phyloP scores from a whole-genome alignment of 2,329 filamentous ascomycete species.

The Cordyceps militaris region DNA sequence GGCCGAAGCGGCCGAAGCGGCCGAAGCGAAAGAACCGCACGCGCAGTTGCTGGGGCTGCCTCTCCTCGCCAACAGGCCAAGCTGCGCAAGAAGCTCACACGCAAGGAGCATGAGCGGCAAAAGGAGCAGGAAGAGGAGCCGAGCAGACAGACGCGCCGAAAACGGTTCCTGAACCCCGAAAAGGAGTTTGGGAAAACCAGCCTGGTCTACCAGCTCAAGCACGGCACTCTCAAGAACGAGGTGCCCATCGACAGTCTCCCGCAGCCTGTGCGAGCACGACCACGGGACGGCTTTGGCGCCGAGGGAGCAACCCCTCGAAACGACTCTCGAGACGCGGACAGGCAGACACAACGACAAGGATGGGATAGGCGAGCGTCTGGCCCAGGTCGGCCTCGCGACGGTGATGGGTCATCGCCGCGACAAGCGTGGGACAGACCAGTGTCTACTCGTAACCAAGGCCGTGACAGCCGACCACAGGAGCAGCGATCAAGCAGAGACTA shows the following conservation, averaged over 20 bases:
- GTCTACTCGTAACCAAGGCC: background rate
- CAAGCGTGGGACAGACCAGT: background rate
- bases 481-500: background rate
- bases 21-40: constrained; percentile 18
- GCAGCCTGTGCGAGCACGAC: constrained; percentile 20
- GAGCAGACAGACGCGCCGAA: constrained; percentile 38
- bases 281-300: background rate
- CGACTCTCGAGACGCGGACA: background rate
- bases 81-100: constrained; percentile 46
- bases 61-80: constrained; percentile 31
- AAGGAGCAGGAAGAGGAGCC: constrained; percentile 21
- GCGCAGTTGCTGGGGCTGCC: constrained; percentile 24
- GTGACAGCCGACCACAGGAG: background rate
- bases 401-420: background rate
- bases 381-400: background rate
- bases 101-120: constrained; percentile 28
- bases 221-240: constrained; percentile 33
- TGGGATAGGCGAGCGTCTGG: background rate
- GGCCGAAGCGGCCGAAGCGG: constrained; percentile 15
- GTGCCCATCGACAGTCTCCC: constrained; percentile 20
- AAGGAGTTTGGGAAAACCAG: constrained; percentile 47
- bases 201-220: constrained; percentile 47
- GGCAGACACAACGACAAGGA: background rate
- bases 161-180: constrained; percentile 46
- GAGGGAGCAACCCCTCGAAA: background rate